Base-by-base conservation (phyloP, 2,329 filamentous ascomycete species). In the Dactylonectria macrodidyma region DNA sequence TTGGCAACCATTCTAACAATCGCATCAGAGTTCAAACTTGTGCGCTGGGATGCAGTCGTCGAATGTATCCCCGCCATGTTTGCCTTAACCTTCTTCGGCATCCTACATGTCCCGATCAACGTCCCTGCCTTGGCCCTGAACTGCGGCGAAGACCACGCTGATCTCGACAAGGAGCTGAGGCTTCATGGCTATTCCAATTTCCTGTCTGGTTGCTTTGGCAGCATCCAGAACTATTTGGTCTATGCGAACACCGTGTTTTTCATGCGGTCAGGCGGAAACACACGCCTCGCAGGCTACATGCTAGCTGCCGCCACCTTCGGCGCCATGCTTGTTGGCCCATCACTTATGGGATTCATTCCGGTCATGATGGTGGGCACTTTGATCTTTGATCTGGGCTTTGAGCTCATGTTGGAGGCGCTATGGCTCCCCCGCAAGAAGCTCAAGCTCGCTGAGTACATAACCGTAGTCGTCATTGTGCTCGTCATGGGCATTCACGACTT, bases 401-500 rank as follows among this genome's bases (percentile, higher is more conserved):
- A 98, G 77, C 86, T 99, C 34, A 87, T 98, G 67, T 84, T 93
- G 65, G 96, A 99, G 80, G 96, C 96, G 2, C 83, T 99, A 4
- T 94, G 95, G 84, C 89, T 93, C 65, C 97, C 96, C 0, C 93
- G 94, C 79, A 95, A 95, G 70, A 97, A 96, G 81, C 85, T 98
- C 44, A 94, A 97, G 78, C 84, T 88, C 60, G 89, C 96, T 12
- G 96, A 99, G 78, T 99, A 97, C 79, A 79, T 96, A 38, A 99
- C 96, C 8, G 93, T 97, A 51, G 84, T 97, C 63, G 90, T 91
- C 46, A 98, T 98, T 72, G 95, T 98, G 1, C 84, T 98, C 24
- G 94, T 97, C 47, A 99, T 99, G 96, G 96, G 96, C 2, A 90
- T 95, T 10, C 95, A 97, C 82, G 96, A 99, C 81, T 99, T 99